Conservation (phyloP, 2,329 filamentous ascomycete species). For the Kalmusia sp. region DNA sequence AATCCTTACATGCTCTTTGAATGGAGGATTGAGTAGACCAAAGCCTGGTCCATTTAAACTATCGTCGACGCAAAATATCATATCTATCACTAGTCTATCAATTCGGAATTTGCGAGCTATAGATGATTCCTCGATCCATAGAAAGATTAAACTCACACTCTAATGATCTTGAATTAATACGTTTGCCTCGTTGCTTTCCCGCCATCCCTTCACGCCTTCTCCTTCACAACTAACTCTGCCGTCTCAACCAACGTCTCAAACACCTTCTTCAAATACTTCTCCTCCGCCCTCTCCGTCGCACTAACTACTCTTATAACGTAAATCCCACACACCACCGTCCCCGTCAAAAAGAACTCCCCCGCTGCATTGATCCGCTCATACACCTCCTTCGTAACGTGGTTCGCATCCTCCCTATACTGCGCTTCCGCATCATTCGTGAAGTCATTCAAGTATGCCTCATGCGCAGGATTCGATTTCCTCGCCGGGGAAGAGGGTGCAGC, state of each 20-base stretch:
- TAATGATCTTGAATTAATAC: no score
- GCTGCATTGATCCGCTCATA: conserved; percentile 76
- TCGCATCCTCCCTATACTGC: conserved; percentile 62
- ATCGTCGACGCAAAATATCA: no score
- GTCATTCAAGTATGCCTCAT: conserved; percentile 42
- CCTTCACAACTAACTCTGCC: conserved; percentile 59
- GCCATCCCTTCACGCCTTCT: conserved; percentile 3
- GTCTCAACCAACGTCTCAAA: conserved; percentile 75
- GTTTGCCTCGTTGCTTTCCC: no score
- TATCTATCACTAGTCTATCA: no score
- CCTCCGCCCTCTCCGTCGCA: conserved; percentile 72
- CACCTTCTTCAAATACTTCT: conserved; percentile 73
- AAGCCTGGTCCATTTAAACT: no score
- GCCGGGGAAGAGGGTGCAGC: conserved; percentile 18
- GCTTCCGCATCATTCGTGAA: conserved; percentile 44
- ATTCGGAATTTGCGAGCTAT: no score
- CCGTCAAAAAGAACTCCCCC: conserved; percentile 84
- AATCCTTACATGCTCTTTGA: no score
- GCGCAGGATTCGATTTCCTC: conserved; percentile 31
- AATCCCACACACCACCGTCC: conserved; percentile 72
- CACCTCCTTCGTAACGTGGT: conserved; percentile 74
- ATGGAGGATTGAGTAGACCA: no score
- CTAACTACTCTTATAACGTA: conserved; percentile 86
- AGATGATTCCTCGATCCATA: no score
- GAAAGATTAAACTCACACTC: no score